Evolutionary conservation across 73 alveolate species (phyloP), one percentile per base, ranked within the genome.

Genomic region (Durusdinium trenchii): DNA sequence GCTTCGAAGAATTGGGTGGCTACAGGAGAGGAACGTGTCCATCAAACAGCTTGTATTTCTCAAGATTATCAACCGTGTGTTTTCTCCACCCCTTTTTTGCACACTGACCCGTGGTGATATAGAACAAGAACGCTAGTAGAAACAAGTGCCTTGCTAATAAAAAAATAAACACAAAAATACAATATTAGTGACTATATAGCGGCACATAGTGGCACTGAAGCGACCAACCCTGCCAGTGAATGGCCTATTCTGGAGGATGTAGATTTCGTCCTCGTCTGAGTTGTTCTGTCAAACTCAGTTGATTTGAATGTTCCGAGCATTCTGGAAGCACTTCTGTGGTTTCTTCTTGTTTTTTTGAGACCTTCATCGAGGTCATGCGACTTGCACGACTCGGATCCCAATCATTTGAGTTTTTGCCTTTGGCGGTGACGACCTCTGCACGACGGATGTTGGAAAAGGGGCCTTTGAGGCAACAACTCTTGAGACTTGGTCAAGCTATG

Each of bases 231-330:
- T 28, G 51, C 42, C 90, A 91, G 98, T 76, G 98, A 91, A 78
- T 91, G 98, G 98, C 98, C 98, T 3, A 51, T 91, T 36, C 40
- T 91, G 89, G 98, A 91, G 61, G 98, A 91, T 50, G 98, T 91
- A 38, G 98, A 91, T 54, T 69, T 91, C n/a, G 98, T 67, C 35
- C 7, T 40, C 35, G 87, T 54, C 98, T 26, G 48, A 91, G 98
- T 40, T 20, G 20, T n/a, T n/a, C n/a, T n/a, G n/a, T n/a, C n/a
- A n/a, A n/a, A n/a, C n/a, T n/a, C 30, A 7, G 42, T 35, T 12
- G 57, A 73, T 38, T 36, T 18, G 52, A 36, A 75, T 40, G 18
- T 6, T 40, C 84, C 51, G 18, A 36, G 51, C 51, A 38, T 75
- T n/a, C 30, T 12, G 12, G 51, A 18, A 40, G 85, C 35, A 3